Evolutionary conservation across 148 eudicot genomes (phyloP).

Genomic region (Nepenthes gracilis): DNA sequence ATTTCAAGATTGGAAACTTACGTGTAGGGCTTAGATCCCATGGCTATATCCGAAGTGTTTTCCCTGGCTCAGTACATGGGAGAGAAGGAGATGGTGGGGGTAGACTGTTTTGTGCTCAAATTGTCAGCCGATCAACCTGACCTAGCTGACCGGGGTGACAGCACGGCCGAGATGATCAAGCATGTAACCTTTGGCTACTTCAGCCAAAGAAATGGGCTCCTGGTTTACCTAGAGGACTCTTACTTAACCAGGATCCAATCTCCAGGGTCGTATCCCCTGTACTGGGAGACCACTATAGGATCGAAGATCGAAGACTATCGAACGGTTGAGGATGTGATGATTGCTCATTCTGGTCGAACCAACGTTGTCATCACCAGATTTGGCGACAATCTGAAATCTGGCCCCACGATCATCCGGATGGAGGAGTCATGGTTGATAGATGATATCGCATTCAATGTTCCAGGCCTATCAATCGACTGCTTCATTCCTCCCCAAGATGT

Average conservation of each 20-base stretch:
- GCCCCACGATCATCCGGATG: slow-evolving; percentile 60
- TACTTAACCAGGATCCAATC: slow-evolving; percentile 81
- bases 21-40: slow-evolving; percentile 72
- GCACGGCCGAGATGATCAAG: slow-evolving; percentile 84
- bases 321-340: slow-evolving; percentile 65
- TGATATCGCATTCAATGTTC: slow-evolving; percentile 79
- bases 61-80: slow-evolving; percentile 85
- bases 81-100: slow-evolving; percentile 54
- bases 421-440: slow-evolving; percentile 82
- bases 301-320: slow-evolving; percentile 80
- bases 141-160: slow-evolving; percentile 72
- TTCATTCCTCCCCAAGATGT: slow-evolving; percentile 81
- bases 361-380: slow-evolving; percentile 60
- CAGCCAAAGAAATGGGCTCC: slow-evolving; percentile 79
- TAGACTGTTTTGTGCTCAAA: slow-evolving; percentile 73
- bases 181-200: slow-evolving; percentile 85
- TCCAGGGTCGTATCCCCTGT: slow-evolving; percentile 61
- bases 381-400: slow-evolving; percentile 56
- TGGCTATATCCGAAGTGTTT: slow-evolving; percentile 66
- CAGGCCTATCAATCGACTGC: slow-evolving; percentile 68
- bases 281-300: slow-evolving; percentile 92
- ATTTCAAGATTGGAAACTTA: neutral
- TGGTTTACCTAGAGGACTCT: slow-evolving; percentile 80
- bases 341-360: slow-evolving; percentile 80
- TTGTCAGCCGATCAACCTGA: slow-evolving; percentile 60